These are phyloP conservation scores for Pythium aristosporum DNA, from an alignment of 352 stramenopile species.

Conservation along the genomic window DNA sequence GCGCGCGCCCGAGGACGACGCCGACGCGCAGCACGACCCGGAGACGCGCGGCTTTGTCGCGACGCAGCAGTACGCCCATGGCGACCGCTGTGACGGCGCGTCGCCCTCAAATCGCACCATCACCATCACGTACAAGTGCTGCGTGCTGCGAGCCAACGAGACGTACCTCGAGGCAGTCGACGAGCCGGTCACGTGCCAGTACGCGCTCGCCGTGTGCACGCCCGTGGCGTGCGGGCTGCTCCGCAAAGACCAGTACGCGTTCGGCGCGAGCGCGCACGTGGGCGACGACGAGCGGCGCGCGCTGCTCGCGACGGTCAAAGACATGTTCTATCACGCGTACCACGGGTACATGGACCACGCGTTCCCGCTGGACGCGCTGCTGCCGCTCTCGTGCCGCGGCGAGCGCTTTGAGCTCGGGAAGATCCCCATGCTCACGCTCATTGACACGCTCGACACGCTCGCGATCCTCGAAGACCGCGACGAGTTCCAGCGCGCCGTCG, in stretches of 20 bases:
- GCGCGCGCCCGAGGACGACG: conserved; percentile 32
- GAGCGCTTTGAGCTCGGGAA: conserved; percentile 77
- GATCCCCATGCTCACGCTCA: conserved; percentile 86
- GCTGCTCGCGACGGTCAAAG: conserved; percentile 63
- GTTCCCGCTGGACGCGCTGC: conserved; percentile 80
- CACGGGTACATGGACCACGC: conserved; percentile 81
- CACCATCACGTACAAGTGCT: conserved; percentile 72
- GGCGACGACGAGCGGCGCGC: conserved; percentile 53
- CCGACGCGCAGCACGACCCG: conserved; percentile 38
- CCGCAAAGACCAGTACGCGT: conserved; percentile 68
- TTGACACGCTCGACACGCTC: conserved; percentile 91
- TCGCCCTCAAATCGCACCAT: conserved; percentile 4
- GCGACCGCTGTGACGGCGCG: conserved; percentile 28
- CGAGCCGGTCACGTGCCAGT: conserved; percentile 51
- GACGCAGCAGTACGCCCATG: conserved; percentile 47
- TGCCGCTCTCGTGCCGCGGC: conserved; percentile 67
- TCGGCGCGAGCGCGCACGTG: conserved; percentile 46
- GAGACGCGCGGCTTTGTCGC: conserved; percentile 57
- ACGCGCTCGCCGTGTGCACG: conserved; percentile 70
- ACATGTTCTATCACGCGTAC: conserved; percentile 92
- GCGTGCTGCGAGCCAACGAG: conserved; percentile 72
- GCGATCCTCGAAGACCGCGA: conserved; percentile 76
- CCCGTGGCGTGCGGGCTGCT: conserved; percentile 70
- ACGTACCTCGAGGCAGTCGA: conserved; percentile 75
- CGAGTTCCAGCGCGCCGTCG: conserved; percentile 74